Conservation (phyloP, 2,329 filamentous ascomycete species). For the Aspergillus glaucus region DNA sequence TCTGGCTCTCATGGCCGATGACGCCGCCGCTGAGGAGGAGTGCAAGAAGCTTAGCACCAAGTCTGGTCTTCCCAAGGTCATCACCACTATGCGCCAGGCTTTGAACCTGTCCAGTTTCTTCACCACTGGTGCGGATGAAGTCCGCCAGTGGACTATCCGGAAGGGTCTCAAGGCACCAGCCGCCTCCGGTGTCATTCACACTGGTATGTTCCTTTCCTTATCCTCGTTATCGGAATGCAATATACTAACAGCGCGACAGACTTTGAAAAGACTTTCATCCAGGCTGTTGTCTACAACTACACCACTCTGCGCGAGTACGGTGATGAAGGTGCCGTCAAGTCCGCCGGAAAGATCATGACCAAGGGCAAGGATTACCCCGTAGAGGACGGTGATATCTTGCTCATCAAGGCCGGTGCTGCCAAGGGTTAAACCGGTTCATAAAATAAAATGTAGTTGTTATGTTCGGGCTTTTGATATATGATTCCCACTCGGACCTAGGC, state of each 20-base stretch:
- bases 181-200: slow-evolving; percentile 95
- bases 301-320: slow-evolving; percentile 72
- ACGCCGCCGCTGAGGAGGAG: slow-evolving; percentile 73
- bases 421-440: slow-evolving; percentile 31
- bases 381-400: slow-evolving; percentile 56
- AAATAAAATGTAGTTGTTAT: slow-evolving; percentile 1
- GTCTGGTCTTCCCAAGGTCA: slow-evolving; percentile 84
- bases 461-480: slow-evolving; percentile 1
- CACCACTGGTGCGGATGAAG: slow-evolving; percentile 91
- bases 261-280: slow-evolving; percentile 99
- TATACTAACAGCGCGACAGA: slow-evolving; percentile 42
- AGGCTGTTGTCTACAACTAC: slow-evolving; percentile 92
- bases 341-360: slow-evolving; percentile 94
- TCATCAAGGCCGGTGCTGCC: slow-evolving; percentile 66
- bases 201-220: slow-evolving; percentile 33
- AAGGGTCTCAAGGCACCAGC: slow-evolving; percentile 96
- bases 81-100: slow-evolving; percentile 85
- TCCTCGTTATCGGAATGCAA: not conserved
- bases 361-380: slow-evolving; percentile 92
- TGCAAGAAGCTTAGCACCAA: slow-evolving; percentile 82
- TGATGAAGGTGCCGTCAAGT: slow-evolving; percentile 80
- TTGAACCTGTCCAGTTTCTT: slow-evolving; percentile 93
- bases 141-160: slow-evolving; percentile 96
- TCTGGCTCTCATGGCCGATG: slow-evolving; percentile 70
- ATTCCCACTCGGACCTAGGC: slow-evolving; percentile 1